Base-by-base conservation (phyloP, 306 rosid species). In the Senna tora region DNA sequence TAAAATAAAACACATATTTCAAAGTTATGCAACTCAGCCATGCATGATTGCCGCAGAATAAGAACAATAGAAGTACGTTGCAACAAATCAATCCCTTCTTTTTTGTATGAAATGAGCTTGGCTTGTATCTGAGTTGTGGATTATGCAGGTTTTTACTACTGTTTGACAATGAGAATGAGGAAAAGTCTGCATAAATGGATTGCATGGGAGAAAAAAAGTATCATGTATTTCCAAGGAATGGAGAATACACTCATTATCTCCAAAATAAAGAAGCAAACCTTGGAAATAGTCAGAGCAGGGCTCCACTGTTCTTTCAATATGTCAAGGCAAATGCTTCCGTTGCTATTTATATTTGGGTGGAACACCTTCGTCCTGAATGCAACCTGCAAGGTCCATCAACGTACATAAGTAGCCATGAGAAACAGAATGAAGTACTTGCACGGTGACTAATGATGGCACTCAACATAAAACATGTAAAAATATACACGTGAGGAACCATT, bases 251-350 rank as follows among this genome's bases (percentile, higher is more conserved):
- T 43, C 6, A 17, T 49, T 20, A 43, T 39, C 67, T 16, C 54
- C 10, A 17, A 17, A 17, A 47, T 67, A 17, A 74, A 67, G 63
- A 51, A 53, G 49, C 77, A 60, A 32, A 90, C 97, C 97, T 92
- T 92, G 11, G 97, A 92, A 75, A 92, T 92, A 67, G 97, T 92
- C 74, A 92, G 81, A 49, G 97, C 97, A 65, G 97, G 97, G 82
- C 97, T 92, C 97, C 97, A 92, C 56, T 92, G 97, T 77, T 92
- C 97, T 80, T 92, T 92, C 87, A 92, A 86, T 74, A 92, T 92
- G 90, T 92, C 97, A 57, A 92, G 96, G 84, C 97, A 92, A 82
- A 92, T 92, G 81, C 97, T 92, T 25, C 97, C 97, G 13, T 92
- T 92, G 88, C 96, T 92, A 84, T 92, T 92, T 14, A 92, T 92